phyloP scores from a whole-genome alignment of 345 rosid genomes.

The Eucalyptus camaldulensis region DNA sequence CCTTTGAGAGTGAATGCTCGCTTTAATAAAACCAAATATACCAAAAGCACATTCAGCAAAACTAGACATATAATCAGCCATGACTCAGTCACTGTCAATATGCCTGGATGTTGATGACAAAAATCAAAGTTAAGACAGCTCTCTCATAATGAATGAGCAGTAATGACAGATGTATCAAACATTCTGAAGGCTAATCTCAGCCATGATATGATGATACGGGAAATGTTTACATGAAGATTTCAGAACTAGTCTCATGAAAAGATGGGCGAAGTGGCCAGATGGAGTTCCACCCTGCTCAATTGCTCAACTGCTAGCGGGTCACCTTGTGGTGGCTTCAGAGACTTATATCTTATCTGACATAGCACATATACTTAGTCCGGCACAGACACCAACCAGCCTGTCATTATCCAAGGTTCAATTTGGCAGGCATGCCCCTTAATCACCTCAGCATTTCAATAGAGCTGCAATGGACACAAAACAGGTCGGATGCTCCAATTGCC shows the following conservation, averaged over 20 bases:
- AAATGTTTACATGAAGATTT: neutral
- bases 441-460: neutral
- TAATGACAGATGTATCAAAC: neutral
- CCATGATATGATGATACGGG: neutral
- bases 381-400: neutral
- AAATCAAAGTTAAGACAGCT: neutral
- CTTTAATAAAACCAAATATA: neutral
- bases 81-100: neutral
- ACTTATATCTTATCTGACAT: neutral
- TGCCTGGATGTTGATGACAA: neutral
- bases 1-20: neutral
- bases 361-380: neutral
- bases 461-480: neutral
- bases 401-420: neutral
- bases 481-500: neutral
- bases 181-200: neutral
- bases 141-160: neutral
- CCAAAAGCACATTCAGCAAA: neutral
- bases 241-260: neutral
- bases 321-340: neutral
- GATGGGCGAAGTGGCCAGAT: neutral
- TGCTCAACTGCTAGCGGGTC: neutral
- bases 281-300: neutral
- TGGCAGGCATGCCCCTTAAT: neutral
- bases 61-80: neutral